A percentile compares a stretch with the other conserved stretches of the same genome.
phyloP scores from a whole-genome alignment of 192 early-diverging fungal species.

The Geranomyces variabilis region DNA sequence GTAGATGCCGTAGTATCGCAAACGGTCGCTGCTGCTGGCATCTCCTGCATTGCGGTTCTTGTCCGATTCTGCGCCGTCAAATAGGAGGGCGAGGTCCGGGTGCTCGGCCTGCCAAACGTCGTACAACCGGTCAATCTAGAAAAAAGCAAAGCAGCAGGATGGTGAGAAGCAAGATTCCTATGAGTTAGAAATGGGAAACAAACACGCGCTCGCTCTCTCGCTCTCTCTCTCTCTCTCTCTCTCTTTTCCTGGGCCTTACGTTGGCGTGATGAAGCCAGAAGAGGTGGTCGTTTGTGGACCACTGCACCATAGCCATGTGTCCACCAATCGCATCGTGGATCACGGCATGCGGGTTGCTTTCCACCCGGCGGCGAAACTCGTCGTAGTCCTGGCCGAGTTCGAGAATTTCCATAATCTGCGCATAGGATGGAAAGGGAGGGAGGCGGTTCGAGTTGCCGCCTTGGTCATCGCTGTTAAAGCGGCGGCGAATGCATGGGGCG shows the following conservation, averaged over 20 bases:
- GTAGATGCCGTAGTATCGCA: slow-evolving; percentile 27
- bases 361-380: slow-evolving; percentile 25
- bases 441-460: neutral
- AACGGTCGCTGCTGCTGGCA: slow-evolving; percentile 15
- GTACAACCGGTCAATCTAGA: slow-evolving; percentile 48
- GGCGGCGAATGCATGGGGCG: neutral
- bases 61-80: slow-evolving; percentile 10
- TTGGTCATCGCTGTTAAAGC: neutral
- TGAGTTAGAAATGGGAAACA: too few relatives aligned
- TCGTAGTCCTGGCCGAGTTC: slow-evolving; percentile 19
- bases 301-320: slow-evolving; percentile 24
- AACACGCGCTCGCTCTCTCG: too few relatives aligned
- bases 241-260: neutral
- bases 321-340: slow-evolving; percentile 38
- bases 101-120: slow-evolving; percentile 35
- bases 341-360: slow-evolving; percentile 31
- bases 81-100: slow-evolving; percentile 32
- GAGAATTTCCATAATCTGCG: neutral
- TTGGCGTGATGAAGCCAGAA: slow-evolving; percentile 55
- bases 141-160: too few relatives aligned
- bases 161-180: too few relatives aligned
- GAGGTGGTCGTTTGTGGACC: slow-evolving; percentile 43
- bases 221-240: too few relatives aligned
- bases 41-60: neutral
- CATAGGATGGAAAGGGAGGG: neutral